Evolutionary conservation across 2,329 filamentous ascomycete genomes (phyloP), one percentile per base, ranked within the genome.

Genomic region (Aspergillus brasiliensis): DNA sequence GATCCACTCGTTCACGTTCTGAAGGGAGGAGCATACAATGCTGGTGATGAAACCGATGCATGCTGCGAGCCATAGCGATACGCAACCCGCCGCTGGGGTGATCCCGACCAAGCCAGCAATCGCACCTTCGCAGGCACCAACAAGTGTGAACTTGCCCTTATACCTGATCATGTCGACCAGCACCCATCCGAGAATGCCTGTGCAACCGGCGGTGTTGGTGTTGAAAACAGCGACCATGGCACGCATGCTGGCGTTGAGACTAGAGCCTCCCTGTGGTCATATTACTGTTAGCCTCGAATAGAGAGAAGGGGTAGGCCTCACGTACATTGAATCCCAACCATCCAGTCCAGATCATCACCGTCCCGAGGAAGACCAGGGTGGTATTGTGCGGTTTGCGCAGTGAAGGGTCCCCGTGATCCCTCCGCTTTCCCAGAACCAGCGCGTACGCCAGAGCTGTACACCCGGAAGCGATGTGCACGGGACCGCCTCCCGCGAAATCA

Each of bases 401-500:
- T 42, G 84, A 82, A 62, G 83, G 82, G 27, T 73, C 69, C 11
- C 68, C 69, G 61, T 87, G 82, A 53, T 84, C 82, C 68, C 82
- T 84, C 49, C 89, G 86, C 76, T 88, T 89, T 60, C 89, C 89
- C 58, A 91, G 83, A 81, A 91, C 89, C 61, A 91, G 78, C 19
- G 87, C 86, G 80, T 91, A 90, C 42, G 89, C 89, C 44, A 92
- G 83, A 10, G 89, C 89, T 19, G 88, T 86, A 59, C 87, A 87
- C 37, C 89, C 89, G 1, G 87, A 90, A 19, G 88, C 84, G 70
- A 92, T 89, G 76, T 92, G 89, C 19, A 92, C 89, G 38, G 89
- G 89, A 11, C 88, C 89, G 48, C 88, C 89, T 47, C 89, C 90
- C 34, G 90, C 89, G 68, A 91, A 92, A 75, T 92, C 89, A 66